phyloP scores from a whole-genome alignment of 2,329 filamentous ascomycete species.

The Clonostachys sp. region DNA sequence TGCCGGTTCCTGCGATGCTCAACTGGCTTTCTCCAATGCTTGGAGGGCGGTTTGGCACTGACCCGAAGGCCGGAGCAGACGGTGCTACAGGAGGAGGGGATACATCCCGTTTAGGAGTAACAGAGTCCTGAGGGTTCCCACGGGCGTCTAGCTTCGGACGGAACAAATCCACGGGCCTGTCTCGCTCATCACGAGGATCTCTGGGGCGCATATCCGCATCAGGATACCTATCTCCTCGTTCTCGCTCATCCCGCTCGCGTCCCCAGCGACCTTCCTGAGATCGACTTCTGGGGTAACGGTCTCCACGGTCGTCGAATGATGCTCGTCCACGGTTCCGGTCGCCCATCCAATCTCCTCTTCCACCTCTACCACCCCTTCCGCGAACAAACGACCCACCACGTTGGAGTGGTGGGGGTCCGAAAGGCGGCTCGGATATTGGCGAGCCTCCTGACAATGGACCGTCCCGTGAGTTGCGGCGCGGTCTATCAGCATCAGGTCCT shows the following conservation, averaged over 20 bases:
- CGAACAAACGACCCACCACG: slow-evolving; percentile 55
- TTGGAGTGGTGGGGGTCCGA: slow-evolving; percentile 44
- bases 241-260: slow-evolving; percentile 52
- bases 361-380: slow-evolving; percentile 36
- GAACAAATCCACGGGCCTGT: slow-evolving; percentile 36
- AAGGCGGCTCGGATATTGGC: slow-evolving; percentile 62
- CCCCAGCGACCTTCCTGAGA: slow-evolving; percentile 60
- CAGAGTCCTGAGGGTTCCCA: slow-evolving; percentile 36
- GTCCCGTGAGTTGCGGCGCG: slow-evolving; percentile 66
- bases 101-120: slow-evolving; percentile 41
- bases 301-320: slow-evolving; percentile 54
- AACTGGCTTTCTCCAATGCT: slow-evolving; percentile 21
- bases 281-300: slow-evolving; percentile 61
- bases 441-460: slow-evolving; percentile 69
- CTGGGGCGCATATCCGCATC: slow-evolving; percentile 37
- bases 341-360: slow-evolving; percentile 31
- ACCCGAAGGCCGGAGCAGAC: slow-evolving; percentile 53
- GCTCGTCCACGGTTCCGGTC: slow-evolving; percentile 50
- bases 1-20: slow-evolving; percentile 27
- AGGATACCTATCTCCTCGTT: slow-evolving; percentile 33
- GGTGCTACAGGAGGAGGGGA: slow-evolving; percentile 54
- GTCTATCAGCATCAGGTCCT: slow-evolving; percentile 62
- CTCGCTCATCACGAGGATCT: slow-evolving; percentile 42
- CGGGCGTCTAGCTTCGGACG: slow-evolving; percentile 46
- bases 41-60: slow-evolving; percentile 42